These are phyloP conservation scores for Phytopythium chamaehyphon DNA, from an alignment of 352 stramenopile species.

Conservation along the genomic window DNA sequence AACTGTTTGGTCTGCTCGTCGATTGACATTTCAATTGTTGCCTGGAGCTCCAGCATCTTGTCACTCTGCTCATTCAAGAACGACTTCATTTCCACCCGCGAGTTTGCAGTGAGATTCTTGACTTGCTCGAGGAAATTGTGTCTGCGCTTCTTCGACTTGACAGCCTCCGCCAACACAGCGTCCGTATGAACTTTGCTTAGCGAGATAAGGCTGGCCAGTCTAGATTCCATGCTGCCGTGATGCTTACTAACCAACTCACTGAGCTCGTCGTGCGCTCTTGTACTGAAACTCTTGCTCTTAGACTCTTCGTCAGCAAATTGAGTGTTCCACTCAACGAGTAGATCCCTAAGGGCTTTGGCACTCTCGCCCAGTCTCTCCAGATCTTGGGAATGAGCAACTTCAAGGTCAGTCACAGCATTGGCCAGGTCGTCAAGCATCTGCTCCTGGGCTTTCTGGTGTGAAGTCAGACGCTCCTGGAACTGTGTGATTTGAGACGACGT, in stretches of 20 bases:
- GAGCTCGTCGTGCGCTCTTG: slow-evolving; percentile 23
- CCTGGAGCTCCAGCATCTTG: slow-evolving; percentile 41
- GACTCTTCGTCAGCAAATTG: slow-evolving; percentile 13
- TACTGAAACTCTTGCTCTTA: slow-evolving; percentile 12
- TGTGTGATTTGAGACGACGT: slow-evolving; percentile 35
- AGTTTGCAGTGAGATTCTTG: slow-evolving; percentile 18
- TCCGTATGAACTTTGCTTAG: slow-evolving; percentile 27
- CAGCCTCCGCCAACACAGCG: slow-evolving; percentile 23
- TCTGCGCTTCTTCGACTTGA: slow-evolving; percentile 21
- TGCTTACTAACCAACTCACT: slow-evolving; percentile 16
- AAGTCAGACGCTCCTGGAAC: slow-evolving; percentile 41
- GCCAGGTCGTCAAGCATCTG: slow-evolving; percentile 37
- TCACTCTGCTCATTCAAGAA: slow-evolving; percentile 44
- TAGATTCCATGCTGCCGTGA: slow-evolving; percentile 22
- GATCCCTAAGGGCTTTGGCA: slow-evolving; percentile 23
- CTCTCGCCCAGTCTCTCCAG: slow-evolving; percentile 30
- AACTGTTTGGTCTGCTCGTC: slow-evolving; percentile 40
- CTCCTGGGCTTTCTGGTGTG: slow-evolving; percentile 50
- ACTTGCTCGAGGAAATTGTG: slow-evolving; percentile 28
- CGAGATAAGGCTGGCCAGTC: slow-evolving; percentile 28
- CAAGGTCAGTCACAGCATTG: slow-evolving; percentile 39
- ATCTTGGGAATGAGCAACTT: slow-evolving; percentile 38
- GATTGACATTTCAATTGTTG: slow-evolving; percentile 40
- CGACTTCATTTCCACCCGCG: slow-evolving; percentile 24
- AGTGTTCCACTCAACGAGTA: slow-evolving; percentile 25